Evolutionary conservation across 805 yeast species (phyloP).

Genomic region (Saturnispora mendoncae): DNA sequence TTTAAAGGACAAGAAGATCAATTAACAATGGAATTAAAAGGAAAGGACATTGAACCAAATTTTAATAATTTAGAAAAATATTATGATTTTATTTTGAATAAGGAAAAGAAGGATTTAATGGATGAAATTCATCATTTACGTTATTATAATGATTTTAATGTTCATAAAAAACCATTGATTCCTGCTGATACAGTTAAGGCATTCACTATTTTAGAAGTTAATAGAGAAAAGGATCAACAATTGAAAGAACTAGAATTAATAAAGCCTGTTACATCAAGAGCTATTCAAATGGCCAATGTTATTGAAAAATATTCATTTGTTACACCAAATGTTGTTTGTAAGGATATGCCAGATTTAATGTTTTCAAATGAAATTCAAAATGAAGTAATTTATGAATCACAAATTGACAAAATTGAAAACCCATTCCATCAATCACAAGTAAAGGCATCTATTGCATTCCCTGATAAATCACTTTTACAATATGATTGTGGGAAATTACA

Average conservation of each 20-base stretch:
- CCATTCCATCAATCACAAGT: constrained; percentile 80
- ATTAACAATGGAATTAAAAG: constrained; percentile 31
- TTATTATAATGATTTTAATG: constrained; percentile 59
- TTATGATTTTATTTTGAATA: constrained; percentile 46
- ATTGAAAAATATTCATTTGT: constrained; percentile 76
- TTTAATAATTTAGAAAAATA: constrained; percentile 43
- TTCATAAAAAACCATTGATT: constrained; percentile 56
- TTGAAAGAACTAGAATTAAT: constrained; percentile 29
- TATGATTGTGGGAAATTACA: constrained; percentile 97
- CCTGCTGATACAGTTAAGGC: constrained; percentile 46
- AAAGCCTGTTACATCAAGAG: constrained; percentile 35
- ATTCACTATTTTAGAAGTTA: constrained; percentile 28
- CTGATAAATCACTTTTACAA: constrained; percentile 85
- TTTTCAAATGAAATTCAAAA: constrained; percentile 33
- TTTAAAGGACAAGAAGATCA: constrained; percentile 37
- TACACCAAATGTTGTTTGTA: constrained; percentile 77
- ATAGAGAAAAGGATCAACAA: constrained; percentile 26
- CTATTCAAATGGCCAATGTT: constrained; percentile 34
- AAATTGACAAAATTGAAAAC: constrained; percentile 25
- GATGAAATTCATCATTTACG: constrained; percentile 46
- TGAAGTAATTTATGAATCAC: constrained; percentile 26
- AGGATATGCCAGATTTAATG: constrained; percentile 53
- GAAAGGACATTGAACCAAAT: constrained; percentile 23
- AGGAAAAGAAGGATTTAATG: constrained; percentile 43
- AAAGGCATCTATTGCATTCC: constrained; percentile 86